A percentile compares a stretch with the other conserved stretches of the same genome.
phyloP scores from a whole-genome alignment of 2,329 filamentous ascomycete species.

The Fulvia fulva region DNA sequence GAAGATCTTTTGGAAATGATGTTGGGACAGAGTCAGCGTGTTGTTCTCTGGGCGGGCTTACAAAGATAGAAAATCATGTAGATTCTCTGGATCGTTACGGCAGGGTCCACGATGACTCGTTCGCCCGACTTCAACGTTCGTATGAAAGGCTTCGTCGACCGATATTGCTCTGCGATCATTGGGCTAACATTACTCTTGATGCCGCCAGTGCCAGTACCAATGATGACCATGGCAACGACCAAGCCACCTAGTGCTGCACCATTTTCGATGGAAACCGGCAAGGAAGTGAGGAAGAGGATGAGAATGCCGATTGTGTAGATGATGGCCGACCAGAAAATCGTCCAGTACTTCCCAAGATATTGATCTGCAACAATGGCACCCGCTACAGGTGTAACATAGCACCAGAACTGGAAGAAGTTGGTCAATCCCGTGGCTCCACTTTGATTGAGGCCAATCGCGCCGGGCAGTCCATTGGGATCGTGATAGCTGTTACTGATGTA shows the following conservation, averaged over 20 bases:
- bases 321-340: conserved; percentile 62
- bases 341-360: conserved; percentile 63
- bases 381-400: conserved; percentile 21
- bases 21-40: not conserved
- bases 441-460: conserved; percentile 35
- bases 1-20: not conserved
- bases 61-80: conserved; percentile 38
- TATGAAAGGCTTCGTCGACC: conserved; percentile 33
- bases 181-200: conserved; percentile 72
- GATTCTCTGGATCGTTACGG: conserved; percentile 38
- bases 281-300: conserved; percentile 60
- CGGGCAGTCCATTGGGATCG: conserved; percentile 33
- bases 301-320: conserved; percentile 63
- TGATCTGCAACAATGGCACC: conserved; percentile 24
- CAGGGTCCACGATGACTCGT: conserved; percentile 44
- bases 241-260: conserved; percentile 60
- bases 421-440: conserved; percentile 39
- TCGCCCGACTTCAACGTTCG: conserved; percentile 39
- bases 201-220: conserved; percentile 69
- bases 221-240: conserved; percentile 58
- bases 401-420: conserved; percentile 44
- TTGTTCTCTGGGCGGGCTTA: not conserved
- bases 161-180: conserved; percentile 46
- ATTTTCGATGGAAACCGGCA: conserved; percentile 58
- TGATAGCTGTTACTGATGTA: conserved; percentile 43